Base-by-base conservation (phyloP, 345 rosid genomes). In the Populus simonii region DNA sequence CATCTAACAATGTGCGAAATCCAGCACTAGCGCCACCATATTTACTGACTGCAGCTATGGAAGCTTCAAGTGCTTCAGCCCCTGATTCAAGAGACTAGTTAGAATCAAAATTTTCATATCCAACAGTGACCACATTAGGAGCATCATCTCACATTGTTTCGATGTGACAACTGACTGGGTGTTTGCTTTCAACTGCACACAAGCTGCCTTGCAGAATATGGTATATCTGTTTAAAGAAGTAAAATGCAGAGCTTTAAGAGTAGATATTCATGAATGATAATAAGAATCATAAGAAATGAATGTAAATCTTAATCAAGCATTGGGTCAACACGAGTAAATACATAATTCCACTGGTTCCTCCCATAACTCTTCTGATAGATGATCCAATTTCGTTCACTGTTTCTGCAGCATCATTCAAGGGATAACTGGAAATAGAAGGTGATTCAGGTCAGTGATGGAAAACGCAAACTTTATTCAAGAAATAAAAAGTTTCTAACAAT, bases 341-440 rank as follows among this genome's bases (percentile, higher is more conserved):
- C 99, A 96, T 55, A 68, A 96, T 91, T 78, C 99, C 99, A 69
- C 99, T 93, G 74, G 99, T 95, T 33, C 99, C 99, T 77, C 99
- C 99, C 99, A 93, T 93, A 68, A 88, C 93, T 88, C 91, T 90
- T 83, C 87, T 87, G 81, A 93, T 78, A 66, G 99, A 87, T 78
- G 92, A 88, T 75, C 96, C 97, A 76, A 95, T 95, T 83, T 95
- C 96, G 68, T 89, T 89, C 51, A 93, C 86, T 68, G 98, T 95
- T 87, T 95, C 99, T 1, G 92, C 90, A 73, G 92, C 92, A 87
- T 95, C 94, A 66, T 93, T 93, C 80, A 93, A 89, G 61, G 99
- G 99, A 88, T 92, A 95, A 83, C 99, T 95, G 87, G 71, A 62
- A 83, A 83, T 74, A 86, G 47, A n/a, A 82, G 51, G 41, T 5